Conservation (phyloP, 805 yeast species). For the Cyberlindnera mrakii region DNA sequence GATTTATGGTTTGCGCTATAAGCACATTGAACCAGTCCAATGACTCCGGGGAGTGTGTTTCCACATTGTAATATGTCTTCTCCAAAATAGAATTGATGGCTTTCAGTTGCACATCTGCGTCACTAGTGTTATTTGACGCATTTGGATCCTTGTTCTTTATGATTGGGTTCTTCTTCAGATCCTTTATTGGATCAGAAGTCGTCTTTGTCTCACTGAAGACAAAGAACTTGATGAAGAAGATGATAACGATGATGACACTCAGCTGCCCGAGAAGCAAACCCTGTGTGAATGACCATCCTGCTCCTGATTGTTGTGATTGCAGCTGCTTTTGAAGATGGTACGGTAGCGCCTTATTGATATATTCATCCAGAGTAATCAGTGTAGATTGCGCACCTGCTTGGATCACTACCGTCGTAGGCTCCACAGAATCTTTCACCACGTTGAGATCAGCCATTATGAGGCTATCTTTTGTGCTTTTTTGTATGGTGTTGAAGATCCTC, state of each 20-base stretch:
- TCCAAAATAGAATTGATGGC: conserved; percentile 57
- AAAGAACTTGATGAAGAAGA: conserved; percentile 66
- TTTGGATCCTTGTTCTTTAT: conserved; percentile 14
- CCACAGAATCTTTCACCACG: neutral
- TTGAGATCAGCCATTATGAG: neutral
- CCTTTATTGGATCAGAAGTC: conserved; percentile 22
- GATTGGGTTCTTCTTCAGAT: conserved; percentile 20
- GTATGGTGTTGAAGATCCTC: neutral
- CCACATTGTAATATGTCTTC: conserved; percentile 88
- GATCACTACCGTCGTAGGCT: conserved; percentile 18
- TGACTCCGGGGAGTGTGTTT: conserved; percentile 81
- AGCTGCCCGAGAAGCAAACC: conserved; percentile 71
- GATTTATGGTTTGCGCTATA: conserved; percentile 84
- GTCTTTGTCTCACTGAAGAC: conserved; percentile 59
- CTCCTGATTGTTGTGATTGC: conserved; percentile 5
- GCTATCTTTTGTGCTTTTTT: neutral
- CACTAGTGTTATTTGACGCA: conserved; percentile 2
- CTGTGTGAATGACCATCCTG: conserved; percentile 65
- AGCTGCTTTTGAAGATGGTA: conserved; percentile 29
- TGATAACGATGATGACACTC: conserved; percentile 58
- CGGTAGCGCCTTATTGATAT: conserved; percentile 30
- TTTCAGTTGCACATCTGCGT: conserved; percentile 16
- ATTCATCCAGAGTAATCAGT: conserved; percentile 31
- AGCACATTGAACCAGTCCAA: conserved; percentile 96
- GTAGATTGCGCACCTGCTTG: conserved; percentile 16